Percentiles rank a stretch among this genome's conserved stretches.
These are phyloP conservation scores for Ogataea neopini DNA, from an alignment of 805 yeast species.

Conservation along the genomic window DNA sequence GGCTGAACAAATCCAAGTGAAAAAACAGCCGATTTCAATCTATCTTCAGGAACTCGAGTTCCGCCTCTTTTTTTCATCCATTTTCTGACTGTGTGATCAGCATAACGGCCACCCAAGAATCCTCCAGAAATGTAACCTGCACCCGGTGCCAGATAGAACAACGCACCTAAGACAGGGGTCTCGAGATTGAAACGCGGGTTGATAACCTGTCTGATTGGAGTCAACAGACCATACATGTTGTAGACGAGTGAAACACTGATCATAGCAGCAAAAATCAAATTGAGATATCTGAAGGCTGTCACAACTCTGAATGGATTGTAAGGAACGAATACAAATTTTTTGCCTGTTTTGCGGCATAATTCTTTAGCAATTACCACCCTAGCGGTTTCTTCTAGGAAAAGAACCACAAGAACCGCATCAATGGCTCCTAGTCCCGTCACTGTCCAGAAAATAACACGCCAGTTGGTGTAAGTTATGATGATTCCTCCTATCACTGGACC, in stretches of 20 bases:
- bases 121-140: constrained; percentile 53
- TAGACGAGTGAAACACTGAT: constrained; percentile 43
- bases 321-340: constrained; percentile 41
- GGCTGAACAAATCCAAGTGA: constrained; percentile 50
- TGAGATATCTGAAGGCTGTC: constrained; percentile 42
- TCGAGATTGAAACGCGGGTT: constrained; percentile 54
- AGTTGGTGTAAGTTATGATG: constrained; percentile 48
- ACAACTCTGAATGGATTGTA: constrained; percentile 51
- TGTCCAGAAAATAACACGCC: constrained; percentile 57
- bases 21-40: constrained; percentile 43
- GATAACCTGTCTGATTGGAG: constrained; percentile 57
- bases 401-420: constrained; percentile 34
- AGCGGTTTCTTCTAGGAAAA: constrained; percentile 50
- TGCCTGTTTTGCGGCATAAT: constrained; percentile 31
- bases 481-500: constrained; percentile 57
- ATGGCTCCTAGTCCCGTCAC: constrained; percentile 46
- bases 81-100: constrained; percentile 48
- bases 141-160: constrained; percentile 60
- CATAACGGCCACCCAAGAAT: constrained; percentile 52
- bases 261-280: constrained; percentile 45
- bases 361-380: constrained; percentile 34
- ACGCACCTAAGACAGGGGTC: constrained; percentile 49
- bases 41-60: constrained; percentile 51
- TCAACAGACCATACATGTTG: constrained; percentile 52
- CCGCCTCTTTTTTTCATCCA: constrained; percentile 44